phyloP scores from a whole-genome alignment of 75 land plant species.

The Pinus tabuliformis region DNA sequence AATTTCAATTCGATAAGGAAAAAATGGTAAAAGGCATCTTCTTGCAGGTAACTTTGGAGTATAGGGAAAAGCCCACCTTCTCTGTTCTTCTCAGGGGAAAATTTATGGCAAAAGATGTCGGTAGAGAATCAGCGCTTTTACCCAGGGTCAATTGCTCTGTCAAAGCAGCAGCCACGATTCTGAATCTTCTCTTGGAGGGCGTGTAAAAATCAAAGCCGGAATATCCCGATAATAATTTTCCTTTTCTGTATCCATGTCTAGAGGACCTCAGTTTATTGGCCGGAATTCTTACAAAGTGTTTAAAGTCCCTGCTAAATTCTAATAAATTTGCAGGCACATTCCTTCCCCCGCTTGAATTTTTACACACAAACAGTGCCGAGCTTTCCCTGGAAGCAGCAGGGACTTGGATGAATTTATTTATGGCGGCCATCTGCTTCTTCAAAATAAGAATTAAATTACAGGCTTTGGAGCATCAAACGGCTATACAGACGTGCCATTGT shows the following conservation, averaged over 20 bases:
- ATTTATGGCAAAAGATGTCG: not conserved
- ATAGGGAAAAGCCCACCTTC: not conserved
- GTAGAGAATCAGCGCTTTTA: slow-evolving; percentile 4
- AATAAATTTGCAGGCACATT: not conserved
- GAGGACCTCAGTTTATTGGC: not conserved
- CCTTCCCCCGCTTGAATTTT: not conserved
- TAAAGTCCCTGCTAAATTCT: not conserved
- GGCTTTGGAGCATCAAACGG: too few species aligned
- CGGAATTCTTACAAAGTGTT: not conserved
- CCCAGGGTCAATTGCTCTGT: slow-evolving; percentile 1
- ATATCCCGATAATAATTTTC: not conserved
- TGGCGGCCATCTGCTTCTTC: not conserved
- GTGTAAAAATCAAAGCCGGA: not conserved
- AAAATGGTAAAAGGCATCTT: not conserved
- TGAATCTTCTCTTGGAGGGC: not conserved
- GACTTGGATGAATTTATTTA: not conserved
- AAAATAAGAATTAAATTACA: too few species aligned
- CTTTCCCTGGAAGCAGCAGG: not conserved
- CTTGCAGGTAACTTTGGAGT: not conserved
- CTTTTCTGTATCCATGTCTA: too few species aligned
- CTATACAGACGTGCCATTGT: too few species aligned
- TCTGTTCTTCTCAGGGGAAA: not conserved
- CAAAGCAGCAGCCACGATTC: slow-evolving; percentile 4
- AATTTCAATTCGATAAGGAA: too few species aligned
- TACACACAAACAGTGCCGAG: not conserved